phyloP scores from a whole-genome alignment of 2,329 filamentous ascomycete genomes.

The Lecanicillium sp. region DNA sequence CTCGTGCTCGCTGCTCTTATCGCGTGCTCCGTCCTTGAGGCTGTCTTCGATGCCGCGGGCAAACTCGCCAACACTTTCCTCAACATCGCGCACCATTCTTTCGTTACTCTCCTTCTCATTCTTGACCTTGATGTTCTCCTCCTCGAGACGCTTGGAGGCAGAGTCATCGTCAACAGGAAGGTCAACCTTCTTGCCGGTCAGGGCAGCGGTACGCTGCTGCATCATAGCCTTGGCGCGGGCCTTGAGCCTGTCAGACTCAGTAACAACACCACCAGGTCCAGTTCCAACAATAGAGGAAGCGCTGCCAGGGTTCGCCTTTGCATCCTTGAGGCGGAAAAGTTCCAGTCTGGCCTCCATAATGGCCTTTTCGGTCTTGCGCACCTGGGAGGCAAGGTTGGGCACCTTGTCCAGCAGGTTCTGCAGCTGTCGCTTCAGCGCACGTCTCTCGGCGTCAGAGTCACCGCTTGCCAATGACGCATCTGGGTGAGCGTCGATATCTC shows the following conservation, averaged over 20 bases:
- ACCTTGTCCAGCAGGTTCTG: conserved; percentile 84
- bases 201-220: conserved; percentile 90
- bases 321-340: conserved; percentile 87
- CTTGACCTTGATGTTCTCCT: conserved; percentile 74
- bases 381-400: conserved; percentile 85
- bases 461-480: conserved; percentile 62
- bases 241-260: conserved; percentile 90
- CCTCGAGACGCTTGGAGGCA: conserved; percentile 78
- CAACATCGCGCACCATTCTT: conserved; percentile 92
- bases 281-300: conserved; percentile 81
- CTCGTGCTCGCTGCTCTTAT: conserved; percentile 79
- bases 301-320: conserved; percentile 81
- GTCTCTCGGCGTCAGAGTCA: conserved; percentile 83
- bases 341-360: conserved; percentile 90
- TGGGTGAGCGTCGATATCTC: conserved; percentile 89
- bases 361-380: conserved; percentile 81
- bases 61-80: conserved; percentile 91
- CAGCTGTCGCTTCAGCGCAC: conserved; percentile 80
- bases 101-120: conserved; percentile 92
- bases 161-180: conserved; percentile 64
- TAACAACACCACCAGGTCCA: conserved; percentile 82
- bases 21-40: conserved; percentile 73
- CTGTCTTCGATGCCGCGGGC: conserved; percentile 77
- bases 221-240: conserved; percentile 96
- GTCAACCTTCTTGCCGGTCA: conserved; percentile 78